Conservation (phyloP, 176 grass and related monocot species). For the Eleusine indica region DNA sequence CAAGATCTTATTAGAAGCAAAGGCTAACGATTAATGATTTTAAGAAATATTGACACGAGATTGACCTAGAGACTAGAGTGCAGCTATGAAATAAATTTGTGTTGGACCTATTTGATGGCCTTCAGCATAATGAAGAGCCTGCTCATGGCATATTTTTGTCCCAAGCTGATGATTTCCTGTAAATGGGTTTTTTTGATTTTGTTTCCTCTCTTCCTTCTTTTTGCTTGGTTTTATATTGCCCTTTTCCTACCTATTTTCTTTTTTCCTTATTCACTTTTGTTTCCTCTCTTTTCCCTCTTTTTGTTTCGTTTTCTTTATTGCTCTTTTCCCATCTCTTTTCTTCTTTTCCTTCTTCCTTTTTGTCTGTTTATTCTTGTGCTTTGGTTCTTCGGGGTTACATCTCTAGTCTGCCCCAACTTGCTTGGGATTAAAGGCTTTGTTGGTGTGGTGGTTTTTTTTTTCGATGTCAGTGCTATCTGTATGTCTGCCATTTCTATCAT, state of each 20-base stretch:
- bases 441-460: not conserved
- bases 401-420: too few relatives aligned
- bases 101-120: not conserved
- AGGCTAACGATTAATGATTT: not conserved
- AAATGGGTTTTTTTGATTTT: not conserved
- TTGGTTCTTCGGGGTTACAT: too few relatives aligned
- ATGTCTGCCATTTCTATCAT: constrained; percentile 14
- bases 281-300: too few relatives aligned
- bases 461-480: constrained; percentile 12
- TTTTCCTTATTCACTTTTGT: too few relatives aligned
- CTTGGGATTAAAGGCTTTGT: too few relatives aligned
- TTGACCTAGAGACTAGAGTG: not conserved
- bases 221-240: too few relatives aligned
- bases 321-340: too few relatives aligned
- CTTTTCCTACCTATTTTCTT: too few relatives aligned
- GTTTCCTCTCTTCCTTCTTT: too few relatives aligned
- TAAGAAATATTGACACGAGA: constrained; percentile 11
- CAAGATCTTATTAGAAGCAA: not conserved
- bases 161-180: not conserved
- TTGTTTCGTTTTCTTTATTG: too few relatives aligned
- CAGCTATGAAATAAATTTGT: not conserved
- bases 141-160: constrained; percentile 16
- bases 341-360: too few relatives aligned
- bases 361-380: too few relatives aligned
- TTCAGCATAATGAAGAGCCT: constrained; percentile 18